Evolutionary conservation across 345 rosid genomes (phyloP).

Genomic region (Brassica carinata): DNA sequence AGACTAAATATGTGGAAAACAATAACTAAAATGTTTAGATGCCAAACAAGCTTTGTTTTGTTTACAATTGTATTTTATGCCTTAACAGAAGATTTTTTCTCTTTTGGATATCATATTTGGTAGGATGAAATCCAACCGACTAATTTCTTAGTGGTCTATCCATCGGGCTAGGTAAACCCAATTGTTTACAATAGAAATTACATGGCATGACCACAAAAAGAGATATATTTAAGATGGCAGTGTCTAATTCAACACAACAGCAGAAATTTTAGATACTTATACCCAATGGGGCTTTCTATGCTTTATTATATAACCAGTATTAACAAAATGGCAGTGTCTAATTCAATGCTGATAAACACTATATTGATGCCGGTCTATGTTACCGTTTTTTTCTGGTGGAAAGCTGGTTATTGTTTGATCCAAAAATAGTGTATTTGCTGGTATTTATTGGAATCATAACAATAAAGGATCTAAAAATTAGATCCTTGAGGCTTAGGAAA

Average conservation of each 20-base stretch:
- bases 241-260: too few relatives aligned
- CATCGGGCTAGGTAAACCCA: neutral
- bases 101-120: neutral
- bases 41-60: neutral
- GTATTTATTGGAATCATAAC: too few relatives aligned
- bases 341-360: neutral
- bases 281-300: neutral
- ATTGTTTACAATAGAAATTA: neutral
- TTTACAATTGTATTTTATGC: neutral
- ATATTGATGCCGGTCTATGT: neutral
- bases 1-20: neutral
- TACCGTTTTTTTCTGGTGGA: neutral
- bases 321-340: neutral
- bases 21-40: neutral
- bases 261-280: too few relatives aligned
- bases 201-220: neutral
- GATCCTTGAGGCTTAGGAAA: too few relatives aligned
- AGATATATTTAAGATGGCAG: neutral
- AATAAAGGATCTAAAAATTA: too few relatives aligned
- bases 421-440: too few relatives aligned
- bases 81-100: too few relatives aligned
- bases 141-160: neutral
- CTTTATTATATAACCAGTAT: neutral
- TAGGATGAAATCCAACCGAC: neutral
- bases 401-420: neutral